Base-by-base conservation (phyloP, 768 basidiomycete genomes). In the Candolleomyces efflorescens region DNA sequence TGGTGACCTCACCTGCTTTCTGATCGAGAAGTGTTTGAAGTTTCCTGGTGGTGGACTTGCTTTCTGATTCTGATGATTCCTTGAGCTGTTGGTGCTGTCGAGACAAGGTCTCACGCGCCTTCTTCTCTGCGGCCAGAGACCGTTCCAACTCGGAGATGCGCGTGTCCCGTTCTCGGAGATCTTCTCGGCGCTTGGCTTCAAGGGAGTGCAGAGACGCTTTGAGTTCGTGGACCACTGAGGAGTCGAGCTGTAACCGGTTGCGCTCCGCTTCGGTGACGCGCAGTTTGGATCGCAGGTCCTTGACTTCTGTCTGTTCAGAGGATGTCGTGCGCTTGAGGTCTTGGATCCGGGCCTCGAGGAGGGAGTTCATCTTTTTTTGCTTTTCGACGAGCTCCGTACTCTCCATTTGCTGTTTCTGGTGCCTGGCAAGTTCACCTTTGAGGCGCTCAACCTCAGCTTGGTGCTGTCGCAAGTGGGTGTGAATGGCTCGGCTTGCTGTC, bases 241-340 rank as follows among this genome's bases (percentile, higher is more conserved):
- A 82, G 59, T 85, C 85, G 1, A 75, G 67, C 3, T 76, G 67
- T 4, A 83, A 65, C 59, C 83, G 82, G 11, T 72, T 64, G 32
- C 78, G 78, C 58, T 86, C 86, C 56, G 84, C 78, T 59, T 90
- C 88, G 4, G 76, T 73, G 50, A 72, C 65, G 17, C 83, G 78
- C 27, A 89, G 71, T 68, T 85, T 89, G 39, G 75, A 65, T 15
- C 82, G 80, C 4, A 87, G 66, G 20, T 84, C 86, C 63, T 83
- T 89, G 65, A 88, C 66, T 66, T 90, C 87, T 0, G 74, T 69
- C 63, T 87, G 82, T 57, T 87, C 85, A 0, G 73, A 60, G 0
- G 69, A 59, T 17, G 73, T 70, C 18, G 69, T 56, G 63, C 79
- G 83, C 68, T 82, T 87, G 59, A 85, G 71, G 50, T 88, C 88